These are phyloP conservation scores for Fragaria iinumae DNA, from an alignment of 306 rosid species.

Conservation along the genomic window DNA sequence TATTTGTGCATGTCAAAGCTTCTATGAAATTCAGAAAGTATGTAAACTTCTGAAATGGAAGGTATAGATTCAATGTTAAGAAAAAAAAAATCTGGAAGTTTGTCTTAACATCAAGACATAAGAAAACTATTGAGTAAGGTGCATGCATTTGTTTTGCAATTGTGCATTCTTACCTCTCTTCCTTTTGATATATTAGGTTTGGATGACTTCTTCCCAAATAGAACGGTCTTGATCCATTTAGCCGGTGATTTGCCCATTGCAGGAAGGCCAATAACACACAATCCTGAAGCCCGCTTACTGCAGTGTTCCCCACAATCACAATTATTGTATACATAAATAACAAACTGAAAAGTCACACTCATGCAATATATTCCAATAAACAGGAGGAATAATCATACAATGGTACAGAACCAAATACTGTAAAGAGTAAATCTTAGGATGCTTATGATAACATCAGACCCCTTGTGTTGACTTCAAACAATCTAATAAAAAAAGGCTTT, in stretches of 20 bases:
- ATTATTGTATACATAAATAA: slow-evolving; percentile 2
- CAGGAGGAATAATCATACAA: neutral
- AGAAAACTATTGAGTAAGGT: neutral
- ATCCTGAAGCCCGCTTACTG: slow-evolving; percentile 18
- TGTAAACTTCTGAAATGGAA: neutral
- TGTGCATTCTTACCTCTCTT: slow-evolving; percentile 29
- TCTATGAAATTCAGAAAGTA: neutral
- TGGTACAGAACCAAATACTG: neutral
- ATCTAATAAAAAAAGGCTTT: neutral
- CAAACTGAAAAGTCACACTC: neutral
- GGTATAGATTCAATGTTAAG: too few species aligned
- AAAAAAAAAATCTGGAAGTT: neutral
- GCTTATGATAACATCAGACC: neutral
- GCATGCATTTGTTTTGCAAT: neutral
- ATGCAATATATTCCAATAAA: neutral
- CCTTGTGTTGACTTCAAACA: neutral
- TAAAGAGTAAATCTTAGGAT: neutral
- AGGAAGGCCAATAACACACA: slow-evolving; percentile 32
- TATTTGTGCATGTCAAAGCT: neutral
- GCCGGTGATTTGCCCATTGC: slow-evolving; percentile 87
- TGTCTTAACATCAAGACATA: neutral
- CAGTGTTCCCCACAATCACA: slow-evolving; percentile 10
- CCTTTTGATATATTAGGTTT: slow-evolving; percentile 61
- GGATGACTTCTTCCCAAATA: slow-evolving; percentile 75
- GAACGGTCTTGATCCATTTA: slow-evolving; percentile 80